Base-by-base conservation (phyloP, 2,329 filamentous ascomycete genomes). In the Nemania diffusa region DNA sequence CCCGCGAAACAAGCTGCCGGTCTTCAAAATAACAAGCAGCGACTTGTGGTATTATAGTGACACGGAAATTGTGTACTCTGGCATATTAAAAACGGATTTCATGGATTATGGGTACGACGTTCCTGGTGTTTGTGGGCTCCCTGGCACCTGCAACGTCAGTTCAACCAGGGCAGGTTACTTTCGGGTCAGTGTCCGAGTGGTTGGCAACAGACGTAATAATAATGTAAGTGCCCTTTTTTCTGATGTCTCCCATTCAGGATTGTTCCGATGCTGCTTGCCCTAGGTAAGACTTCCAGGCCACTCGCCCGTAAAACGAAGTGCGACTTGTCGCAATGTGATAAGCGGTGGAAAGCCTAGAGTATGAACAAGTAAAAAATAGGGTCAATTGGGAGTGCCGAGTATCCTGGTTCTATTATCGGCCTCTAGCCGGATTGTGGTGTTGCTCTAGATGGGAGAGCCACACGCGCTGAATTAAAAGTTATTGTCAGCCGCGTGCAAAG, bases 261-360 rank as follows among this genome's bases (percentile, higher is more conserved):
- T 52, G 62, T 57, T 66, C 68, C 65, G 65, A 61, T 68, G 59
- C 63, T 70, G 56, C 65, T 68, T 55, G 52, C 62, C 63, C 67
- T 46, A 44, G 59, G 56, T 44, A 67, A 61, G 34, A 17, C 42
- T 26, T 52, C 52, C 52, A 66, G 58, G 52, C 37, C 68, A 62
- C 55, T 53, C 32, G 57, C 65, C 57, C 34, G 60, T 62, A 66
- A 57, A 53, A 58, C 46, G 51, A 64, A 53, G 56, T 52, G 48
- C 65, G 26, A 61, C 59, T 48, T 42, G 59, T 61, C 17, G 62
- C 53, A 57, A 50, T 26, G 62, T 52, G 57, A 55, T 26, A 7
- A 27, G 27, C 22, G 11, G 29, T 34, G 40, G 57, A 55, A 65
- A 57, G 20, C 22, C 29, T 7, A 40, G 20, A 52, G 42, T 15